Base-by-base conservation (phyloP, 495 filamentous ascomycete genomes). In the Lichina pygmaea region DNA sequence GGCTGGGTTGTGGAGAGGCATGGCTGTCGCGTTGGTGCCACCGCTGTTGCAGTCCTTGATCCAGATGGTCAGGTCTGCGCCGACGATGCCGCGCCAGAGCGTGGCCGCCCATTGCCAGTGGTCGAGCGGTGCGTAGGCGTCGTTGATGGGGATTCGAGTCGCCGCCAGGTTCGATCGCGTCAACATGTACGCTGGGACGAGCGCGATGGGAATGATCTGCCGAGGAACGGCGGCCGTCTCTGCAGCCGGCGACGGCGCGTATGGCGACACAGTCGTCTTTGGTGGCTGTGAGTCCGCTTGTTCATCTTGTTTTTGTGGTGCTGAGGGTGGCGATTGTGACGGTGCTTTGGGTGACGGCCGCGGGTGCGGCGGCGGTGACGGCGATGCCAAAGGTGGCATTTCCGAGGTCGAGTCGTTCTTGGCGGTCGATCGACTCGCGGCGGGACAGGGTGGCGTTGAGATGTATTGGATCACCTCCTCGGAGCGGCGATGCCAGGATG, bases 101-200 rank as follows among this genome's bases (percentile, higher is more conserved):
- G 81, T 89, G 31, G 86, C 89, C 65, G 86, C 82, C 89, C 89
- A 94, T 59, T 93, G 84, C 89, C 89, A 97, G 56, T 97, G 89
- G 54, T 97, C 84, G 32, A 81, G 63, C 0, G 81, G 75, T 1
- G 70, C 69, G 55, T 92, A 93, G 3, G 71, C 64, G 51, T 93
- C 86, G 9, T 64, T 60, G 43, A 92, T 79, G 7, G 78, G 78
- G 9, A 86, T 71, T 12, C 65, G 61, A 44, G 66, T 70, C 0
- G 85, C 77, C 52, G 77, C 86, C 33, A 65, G 58, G 53, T 94
- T 81, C 6, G 78, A 76, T 0, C 72, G 71, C 2, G 75, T 80
- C 11, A 95, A 71, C 48, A 78, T 73, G 56, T 77, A 93, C 12
- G 74, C 72, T 0, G 80, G 72, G 0, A 92, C 59, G 7, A 93